Base-by-base conservation (phyloP, 352 stramenopile genomes). In the Globisporangium sylvaticum region DNA sequence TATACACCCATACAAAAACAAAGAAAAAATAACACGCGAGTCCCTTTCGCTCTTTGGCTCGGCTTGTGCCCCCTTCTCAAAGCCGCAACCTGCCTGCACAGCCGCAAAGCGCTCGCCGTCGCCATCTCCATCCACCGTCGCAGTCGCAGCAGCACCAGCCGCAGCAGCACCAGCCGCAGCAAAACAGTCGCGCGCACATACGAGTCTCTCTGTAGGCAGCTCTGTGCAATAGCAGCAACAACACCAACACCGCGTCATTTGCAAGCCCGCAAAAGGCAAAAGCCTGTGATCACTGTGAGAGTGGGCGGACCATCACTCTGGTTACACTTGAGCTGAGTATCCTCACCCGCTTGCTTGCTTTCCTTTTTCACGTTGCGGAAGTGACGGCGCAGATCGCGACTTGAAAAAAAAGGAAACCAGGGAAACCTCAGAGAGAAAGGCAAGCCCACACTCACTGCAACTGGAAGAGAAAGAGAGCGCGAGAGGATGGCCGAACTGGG, bases 401-500 rank as follows among this genome's bases (percentile, higher is more conserved):
- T 48, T 48, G 39, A 48, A 48, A 48, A 42, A 42, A 42, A 46
- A 48, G 39, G 39, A 48, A 48, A n/a, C 39, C 39, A 48, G 14
- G 39, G 14, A 42, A 14, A 15, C 37, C 14, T 10, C 37, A 44
- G 37, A 44, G 12, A 37, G 15, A 48, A 14, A n/a, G 39, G 39
- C 39, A 48, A 20, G 39, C 39, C 39, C 39, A 15, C 39, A 48
- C 9, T 8, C 14, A n/a, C 53, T 22, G 7, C 53, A 58, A 56
- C 9, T 22, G n/a, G n/a, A 12, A 54, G 34, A 67, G 25, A 44
- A 24, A 46, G 24, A 27, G 20, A n/a, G 27, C n/a, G 4, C 6
- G 39, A 39, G 22, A 39, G 22, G 34, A 68, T 68, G 64, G 56
- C 55, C 10, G 64, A 68, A 37, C 55, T 56, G 8, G 55, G 44